Conservation (phyloP, 2,329 filamentous ascomycete genomes). For the Alternaria postmessia region DNA sequence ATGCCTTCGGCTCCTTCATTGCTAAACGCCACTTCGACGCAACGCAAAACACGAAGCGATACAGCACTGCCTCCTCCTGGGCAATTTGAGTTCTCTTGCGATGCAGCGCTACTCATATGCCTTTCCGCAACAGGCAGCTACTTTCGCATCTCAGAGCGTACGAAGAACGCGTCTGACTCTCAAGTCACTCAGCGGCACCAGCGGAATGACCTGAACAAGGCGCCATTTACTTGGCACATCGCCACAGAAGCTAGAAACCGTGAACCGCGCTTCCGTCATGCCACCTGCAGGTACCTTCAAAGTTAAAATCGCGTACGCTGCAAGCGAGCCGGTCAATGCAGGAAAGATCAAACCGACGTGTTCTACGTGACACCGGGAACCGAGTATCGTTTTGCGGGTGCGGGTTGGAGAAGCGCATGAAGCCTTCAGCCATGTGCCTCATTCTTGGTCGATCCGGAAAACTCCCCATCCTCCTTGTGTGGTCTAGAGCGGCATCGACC, state of each 20-base stretch:
- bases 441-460: background rate
- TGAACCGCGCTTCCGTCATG: background rate
- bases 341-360: background rate
- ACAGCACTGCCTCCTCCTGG: conserved; percentile 2
- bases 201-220: background rate
- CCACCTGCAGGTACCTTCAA: conserved; percentile 2
- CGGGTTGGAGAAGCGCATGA: background rate
- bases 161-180: background rate
- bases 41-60: conserved; percentile 3
- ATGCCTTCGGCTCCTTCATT: background rate
- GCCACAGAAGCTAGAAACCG: background rate
- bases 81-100: background rate
- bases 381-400: background rate
- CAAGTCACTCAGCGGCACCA: background rate
- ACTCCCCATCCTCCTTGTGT: background rate
- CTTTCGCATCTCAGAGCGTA: background rate
- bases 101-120: background rate
- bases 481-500: background rate
- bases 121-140: background rate
- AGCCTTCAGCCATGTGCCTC: background rate
- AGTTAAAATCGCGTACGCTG: background rate
- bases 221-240: background rate
- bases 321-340: background rate
- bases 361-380: background rate
- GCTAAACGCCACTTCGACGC: conserved; percentile 3